These are phyloP conservation scores for Euphrasia arctica DNA, from an alignment of 305 asterid species.

Conservation along the genomic window DNA sequence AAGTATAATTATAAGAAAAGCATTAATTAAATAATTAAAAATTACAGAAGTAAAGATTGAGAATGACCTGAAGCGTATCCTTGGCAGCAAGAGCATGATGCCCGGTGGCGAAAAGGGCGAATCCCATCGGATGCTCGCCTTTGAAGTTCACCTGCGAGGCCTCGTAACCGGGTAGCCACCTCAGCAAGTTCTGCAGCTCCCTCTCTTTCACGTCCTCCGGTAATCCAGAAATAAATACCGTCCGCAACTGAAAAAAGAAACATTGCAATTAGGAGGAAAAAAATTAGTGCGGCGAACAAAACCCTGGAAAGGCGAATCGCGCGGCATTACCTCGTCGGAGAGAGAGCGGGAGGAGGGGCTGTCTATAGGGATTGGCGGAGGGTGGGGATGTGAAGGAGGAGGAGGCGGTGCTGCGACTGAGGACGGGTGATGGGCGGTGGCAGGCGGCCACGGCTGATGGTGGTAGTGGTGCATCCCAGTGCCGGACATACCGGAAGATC, in stretches of 20 bases:
- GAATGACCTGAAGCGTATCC: conserved; percentile 73
- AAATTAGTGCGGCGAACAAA: neutral
- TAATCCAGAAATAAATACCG: conserved; percentile 82
- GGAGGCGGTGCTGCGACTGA: conserved; percentile 55
- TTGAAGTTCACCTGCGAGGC: conserved; percentile 99
- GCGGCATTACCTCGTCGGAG: conserved; percentile 56
- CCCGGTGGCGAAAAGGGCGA: conserved; percentile 40
- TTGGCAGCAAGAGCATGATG: conserved; percentile 88
- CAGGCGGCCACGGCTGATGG: conserved; percentile 90
- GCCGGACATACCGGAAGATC: conserved; percentile 53
- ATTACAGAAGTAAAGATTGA: neutral
- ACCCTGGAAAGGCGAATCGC: neutral
- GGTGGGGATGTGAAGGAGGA: conserved; percentile 44
- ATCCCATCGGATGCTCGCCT: conserved; percentile 91
- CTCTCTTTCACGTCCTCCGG: conserved; percentile 99
- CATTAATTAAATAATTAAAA: no score
- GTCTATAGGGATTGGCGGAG: conserved; percentile 51
- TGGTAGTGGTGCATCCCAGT: conserved; percentile 90
- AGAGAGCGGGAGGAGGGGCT: conserved; percentile 40
- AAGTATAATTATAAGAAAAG: neutral
- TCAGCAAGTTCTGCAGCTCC: conserved; percentile 87
- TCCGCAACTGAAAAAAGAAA: conserved; percentile 50
- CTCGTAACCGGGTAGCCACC: conserved; percentile 98
- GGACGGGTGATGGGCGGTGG: conserved; percentile 53
- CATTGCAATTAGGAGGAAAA: neutral